Base-by-base conservation (phyloP, 2,329 filamentous ascomycete genomes). In the Emydomyces testavorans region DNA sequence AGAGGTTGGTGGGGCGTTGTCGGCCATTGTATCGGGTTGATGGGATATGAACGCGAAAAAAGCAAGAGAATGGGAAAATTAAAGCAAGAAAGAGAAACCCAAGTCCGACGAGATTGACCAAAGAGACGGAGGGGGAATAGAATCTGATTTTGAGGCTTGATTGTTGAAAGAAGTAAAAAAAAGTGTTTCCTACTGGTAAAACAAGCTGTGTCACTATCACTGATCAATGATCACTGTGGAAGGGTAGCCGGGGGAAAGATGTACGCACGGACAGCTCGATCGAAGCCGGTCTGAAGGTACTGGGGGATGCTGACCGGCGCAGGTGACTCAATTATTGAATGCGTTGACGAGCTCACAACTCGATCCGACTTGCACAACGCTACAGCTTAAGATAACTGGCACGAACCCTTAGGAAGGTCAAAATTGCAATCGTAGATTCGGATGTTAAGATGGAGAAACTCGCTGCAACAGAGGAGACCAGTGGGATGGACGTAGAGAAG, bases 11-110 rank as follows among this genome's bases (percentile, higher is more conserved):
- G 80, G 71, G 63, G 78, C 75, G 70, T 77, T 78, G 63, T 94
- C 86, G 70, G 86, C 80, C 88, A 94, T 94, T 64, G 68, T 70
- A 68, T 55, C 49, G n/a, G n/a, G n/a, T n/a, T n/a, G n/a, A n/a
- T n/a, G n/a, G n/a, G n/a, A n/a, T n/a, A n/a, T n/a, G 52, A 50
- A 51, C 44, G 51, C 50, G 52, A 23, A 51, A 53, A 48, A 48
- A 41, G 32, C 46, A 52, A 53, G 51, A 48, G 44, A 44, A 55
- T 53, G 52, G 55, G 40, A 55, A 53, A 53, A 48, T 53, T 56
- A 35, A 42, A 35, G n/a, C 16, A 32, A 21, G 11, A 38, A 49
- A 37, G 41, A 49, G 28, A 48, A n/a, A n/a, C n/a, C n/a, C n/a
- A n/a, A n/a, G n/a, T 16, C 36, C 35, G 53, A 35, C 38, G 58